Percentiles rank a stretch among this genome's conserved stretches.
Conservation (phyloP, 2,329 filamentous ascomycete genomes). For the Aspergillus spinulosporus region DNA sequence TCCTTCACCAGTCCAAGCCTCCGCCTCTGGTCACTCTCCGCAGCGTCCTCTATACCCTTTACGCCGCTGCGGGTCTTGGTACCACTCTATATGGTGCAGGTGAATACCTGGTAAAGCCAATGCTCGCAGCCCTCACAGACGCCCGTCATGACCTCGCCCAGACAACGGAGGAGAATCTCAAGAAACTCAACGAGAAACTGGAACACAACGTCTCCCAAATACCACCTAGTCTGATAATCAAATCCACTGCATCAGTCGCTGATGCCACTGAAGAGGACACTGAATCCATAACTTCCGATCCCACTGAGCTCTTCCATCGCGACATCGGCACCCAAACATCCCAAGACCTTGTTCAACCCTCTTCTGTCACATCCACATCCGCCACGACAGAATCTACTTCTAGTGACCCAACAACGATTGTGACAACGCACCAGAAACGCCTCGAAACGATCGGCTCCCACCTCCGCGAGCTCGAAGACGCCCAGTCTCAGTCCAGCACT, state of each 20-base stretch:
- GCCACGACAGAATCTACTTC: slow-evolving; percentile 24
- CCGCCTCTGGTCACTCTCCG: slow-evolving; percentile 61
- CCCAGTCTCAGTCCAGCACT: slow-evolving; percentile 37
- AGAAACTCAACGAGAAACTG: slow-evolving; percentile 58
- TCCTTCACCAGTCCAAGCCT: slow-evolving; percentile 58
- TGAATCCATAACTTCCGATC: slow-evolving; percentile 56
- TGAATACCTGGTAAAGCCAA: slow-evolving; percentile 60
- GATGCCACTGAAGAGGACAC: slow-evolving; percentile 41
- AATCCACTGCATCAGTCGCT: neutral
- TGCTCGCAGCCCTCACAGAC: slow-evolving; percentile 55
- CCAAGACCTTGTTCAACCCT: slow-evolving; percentile 32
- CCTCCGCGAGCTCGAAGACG: slow-evolving; percentile 49
- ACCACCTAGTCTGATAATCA: slow-evolving; percentile 34
- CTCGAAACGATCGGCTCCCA: slow-evolving; percentile 55
- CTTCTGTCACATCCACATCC: neutral
- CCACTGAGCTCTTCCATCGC: slow-evolving; percentile 64
- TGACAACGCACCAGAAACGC: slow-evolving; percentile 45
- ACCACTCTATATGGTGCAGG: slow-evolving; percentile 59
- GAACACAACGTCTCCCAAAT: slow-evolving; percentile 53
- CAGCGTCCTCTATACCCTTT: slow-evolving; percentile 58
- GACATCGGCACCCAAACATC: slow-evolving; percentile 65
- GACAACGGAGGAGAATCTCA: slow-evolving; percentile 54
- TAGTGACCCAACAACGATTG: slow-evolving; percentile 26
- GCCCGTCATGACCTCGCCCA: slow-evolving; percentile 59
- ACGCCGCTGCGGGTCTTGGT: slow-evolving; percentile 56